Evolutionary conservation across 805 yeast genomes (phyloP).

Genomic region (Candida dajiaensis): DNA sequence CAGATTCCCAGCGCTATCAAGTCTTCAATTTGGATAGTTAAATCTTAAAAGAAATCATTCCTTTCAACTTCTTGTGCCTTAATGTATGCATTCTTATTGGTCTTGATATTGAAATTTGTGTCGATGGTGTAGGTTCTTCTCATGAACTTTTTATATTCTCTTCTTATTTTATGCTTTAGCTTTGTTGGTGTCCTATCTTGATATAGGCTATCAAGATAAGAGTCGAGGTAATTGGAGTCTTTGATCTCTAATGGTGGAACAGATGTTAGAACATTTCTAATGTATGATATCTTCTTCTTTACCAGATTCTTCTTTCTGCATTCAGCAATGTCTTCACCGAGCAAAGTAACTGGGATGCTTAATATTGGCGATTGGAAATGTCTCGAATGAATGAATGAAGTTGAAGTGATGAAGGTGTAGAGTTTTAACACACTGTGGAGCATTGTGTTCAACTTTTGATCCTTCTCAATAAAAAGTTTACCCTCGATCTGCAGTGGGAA

Average conservation of each 20-base stretch:
- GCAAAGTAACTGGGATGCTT: conserved; percentile 12
- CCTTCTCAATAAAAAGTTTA: conserved; percentile 1
- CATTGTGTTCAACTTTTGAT: conserved; percentile 11
- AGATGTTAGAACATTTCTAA: conserved; percentile 9
- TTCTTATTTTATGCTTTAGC: conserved; percentile 3
- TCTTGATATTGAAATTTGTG: conserved; percentile 6
- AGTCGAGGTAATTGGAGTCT: conserved; percentile 13
- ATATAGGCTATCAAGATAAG: conserved; percentile 10
- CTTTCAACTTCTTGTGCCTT: conserved; percentile 4
- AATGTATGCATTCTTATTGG: conserved; percentile 18
- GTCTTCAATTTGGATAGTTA: background rate
- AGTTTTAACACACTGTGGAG: conserved; percentile 17
- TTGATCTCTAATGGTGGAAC: conserved; percentile 19
- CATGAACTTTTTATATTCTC: conserved; percentile 21
- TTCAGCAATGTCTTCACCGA: conserved; percentile 19
- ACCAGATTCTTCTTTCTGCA: conserved; percentile 16
- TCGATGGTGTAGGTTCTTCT: conserved; percentile 17
- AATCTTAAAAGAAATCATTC: conserved; percentile 3
- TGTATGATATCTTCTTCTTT: conserved; percentile 16
- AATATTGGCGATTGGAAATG: conserved; percentile 14
- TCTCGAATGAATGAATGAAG: conserved; percentile 12
- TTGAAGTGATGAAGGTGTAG: conserved; percentile 11
- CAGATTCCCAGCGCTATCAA: conserved; percentile 19
- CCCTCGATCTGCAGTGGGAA: conserved; percentile 5
- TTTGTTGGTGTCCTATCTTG: background rate